Base-by-base conservation (phyloP, 108 stramenopile genomes). In the Nitzschia palea region DNA sequence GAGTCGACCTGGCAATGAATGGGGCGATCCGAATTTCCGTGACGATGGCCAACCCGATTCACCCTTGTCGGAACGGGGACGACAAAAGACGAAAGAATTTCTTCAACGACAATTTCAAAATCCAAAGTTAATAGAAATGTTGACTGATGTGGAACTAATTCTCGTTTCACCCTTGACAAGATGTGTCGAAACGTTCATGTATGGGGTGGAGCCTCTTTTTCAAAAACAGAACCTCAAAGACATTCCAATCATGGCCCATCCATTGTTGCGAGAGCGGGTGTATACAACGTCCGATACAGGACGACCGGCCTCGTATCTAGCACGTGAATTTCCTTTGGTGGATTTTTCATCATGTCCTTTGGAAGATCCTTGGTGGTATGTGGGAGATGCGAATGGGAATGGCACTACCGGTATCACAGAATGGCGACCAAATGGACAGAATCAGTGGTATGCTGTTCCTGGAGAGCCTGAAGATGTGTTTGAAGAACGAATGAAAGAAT, bases 381-480 rank as follows among this genome's bases (percentile, higher is more conserved):
- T 53, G n/a, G 45, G 34, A 43, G 32, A 64, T 2, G 15, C 12
- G 14, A 22, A 23, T 50, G 20, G 20, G 1, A 32, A 27, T 26
- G 4, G 32, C 22, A 31, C 66, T 15, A 42, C 42, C n/a, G 47
- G 10, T 10, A 58, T 54, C 31, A 33, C 44, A 29, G 79, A 80
- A 68, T 80, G 79, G 79, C 69, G 79, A 40, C 79, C 79, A 3
- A 25, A 42, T 23, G 62, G 44, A 18, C 43, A 61, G 47, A 37
- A 56, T 30, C 79, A 80, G 51, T 68, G 64, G 69, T 80, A 80
- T 67, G 69, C 62, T 2, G 70, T 71, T 44, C 71, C 63, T 42
- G 79, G 79, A 43, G 79, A 80, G 70, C 79, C 79, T 3, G 50
- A 67, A 35, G 23, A 31, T 15, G 66, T 67, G 25, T 80, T 80